Percentiles rank a stretch among this genome's conserved stretches.
These are phyloP conservation scores for Oemleria cerasiformis DNA, from an alignment of 306 rosid species.

Conservation along the genomic window DNA sequence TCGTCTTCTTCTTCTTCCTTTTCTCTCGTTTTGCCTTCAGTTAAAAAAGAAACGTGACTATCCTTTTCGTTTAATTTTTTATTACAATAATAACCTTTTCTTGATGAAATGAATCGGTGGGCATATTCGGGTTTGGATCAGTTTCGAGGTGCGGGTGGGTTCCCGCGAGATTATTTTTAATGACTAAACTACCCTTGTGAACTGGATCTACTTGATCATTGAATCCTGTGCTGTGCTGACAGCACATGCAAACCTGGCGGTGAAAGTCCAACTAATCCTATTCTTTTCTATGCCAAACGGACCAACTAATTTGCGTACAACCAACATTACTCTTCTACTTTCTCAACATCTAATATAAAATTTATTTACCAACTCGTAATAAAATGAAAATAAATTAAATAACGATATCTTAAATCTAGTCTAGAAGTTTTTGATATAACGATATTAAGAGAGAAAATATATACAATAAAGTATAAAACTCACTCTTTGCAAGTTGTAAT, in stretches of 20 bases:
- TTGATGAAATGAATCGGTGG: background rate
- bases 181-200: background rate
- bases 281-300: background rate
- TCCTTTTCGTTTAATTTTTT: background rate
- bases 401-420: no score
- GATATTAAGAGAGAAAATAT: no score
- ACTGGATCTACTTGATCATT: background rate
- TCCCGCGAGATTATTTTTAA: background rate
- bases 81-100: background rate
- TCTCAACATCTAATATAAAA: no score
- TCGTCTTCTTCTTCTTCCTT: conserved; percentile 5
- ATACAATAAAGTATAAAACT: no score
- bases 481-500: no score
- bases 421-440: no score
- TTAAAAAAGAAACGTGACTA: conserved; percentile 11
- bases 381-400: no score
- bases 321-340: background rate
- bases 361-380: no score
- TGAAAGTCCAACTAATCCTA: background rate
- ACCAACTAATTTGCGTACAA: background rate
- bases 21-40: conserved; percentile 8
- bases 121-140: background rate
- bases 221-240: background rate
- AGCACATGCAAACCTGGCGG: conserved; percentile 14
- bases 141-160: background rate